Conservation (phyloP, 106 monocot species). For the Allium sativum region DNA sequence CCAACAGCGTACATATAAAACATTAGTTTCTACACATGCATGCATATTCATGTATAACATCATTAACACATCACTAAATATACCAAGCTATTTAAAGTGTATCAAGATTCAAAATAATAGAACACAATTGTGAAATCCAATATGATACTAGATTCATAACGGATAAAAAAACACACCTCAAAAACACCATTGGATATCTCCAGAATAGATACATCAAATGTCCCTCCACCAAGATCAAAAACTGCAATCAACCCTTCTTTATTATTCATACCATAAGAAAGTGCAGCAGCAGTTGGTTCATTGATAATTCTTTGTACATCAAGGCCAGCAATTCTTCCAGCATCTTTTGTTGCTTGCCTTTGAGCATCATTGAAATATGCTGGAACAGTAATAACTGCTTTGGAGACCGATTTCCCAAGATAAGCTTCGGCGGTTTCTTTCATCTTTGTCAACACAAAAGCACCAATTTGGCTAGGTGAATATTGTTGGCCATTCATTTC, state of each 20-base stretch:
- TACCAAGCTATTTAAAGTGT: no score
- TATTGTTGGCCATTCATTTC: conserved; percentile 55
- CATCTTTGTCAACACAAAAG: conserved; percentile 53
- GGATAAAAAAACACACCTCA: conserved; percentile 19
- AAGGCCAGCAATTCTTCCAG: conserved; percentile 48
- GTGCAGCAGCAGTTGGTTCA: conserved; percentile 65
- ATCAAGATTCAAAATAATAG: no score
- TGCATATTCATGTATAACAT: not conserved
- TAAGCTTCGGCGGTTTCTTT: conserved; percentile 55
- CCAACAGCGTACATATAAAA: not conserved
- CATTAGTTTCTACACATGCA: not conserved
- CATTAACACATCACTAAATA: no score
- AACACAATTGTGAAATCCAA: no score
- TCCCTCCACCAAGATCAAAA: conserved; percentile 69
- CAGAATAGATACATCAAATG: conserved; percentile 63
- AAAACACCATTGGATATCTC: conserved; percentile 65
- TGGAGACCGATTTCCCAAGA: conserved; percentile 49
- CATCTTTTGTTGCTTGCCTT: conserved; percentile 48
- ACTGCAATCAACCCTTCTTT: conserved; percentile 58
- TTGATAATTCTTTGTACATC: conserved; percentile 63
- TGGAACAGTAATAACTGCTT: conserved; percentile 55
- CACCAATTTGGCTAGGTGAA: conserved; percentile 60
- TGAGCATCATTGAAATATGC: conserved; percentile 61
- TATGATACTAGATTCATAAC: no score
- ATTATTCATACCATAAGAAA: conserved; percentile 54